A percentile compares a stretch with the other conserved stretches of the same genome.
phyloP scores from a whole-genome alignment of 2,329 filamentous ascomycete species.

The Hypoxylon sp. region DNA sequence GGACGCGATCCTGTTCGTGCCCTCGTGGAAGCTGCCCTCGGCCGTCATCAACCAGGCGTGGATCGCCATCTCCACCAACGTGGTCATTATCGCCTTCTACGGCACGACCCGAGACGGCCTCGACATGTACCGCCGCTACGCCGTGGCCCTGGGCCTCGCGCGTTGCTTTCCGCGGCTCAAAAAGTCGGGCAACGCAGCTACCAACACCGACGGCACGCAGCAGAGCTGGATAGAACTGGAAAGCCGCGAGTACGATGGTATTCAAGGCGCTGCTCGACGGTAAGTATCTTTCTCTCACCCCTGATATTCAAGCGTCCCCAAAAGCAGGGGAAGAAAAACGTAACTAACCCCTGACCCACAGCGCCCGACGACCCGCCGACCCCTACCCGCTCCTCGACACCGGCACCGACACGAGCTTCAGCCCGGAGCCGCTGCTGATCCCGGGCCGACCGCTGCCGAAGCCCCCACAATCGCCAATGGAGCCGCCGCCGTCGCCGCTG shows the following conservation, averaged over 20 bases:
- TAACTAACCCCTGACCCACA: constrained; percentile 7
- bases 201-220: neutral
- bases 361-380: neutral
- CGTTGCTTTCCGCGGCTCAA: constrained; percentile 8
- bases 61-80: constrained; percentile 56
- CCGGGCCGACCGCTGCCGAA: neutral
- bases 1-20: constrained; percentile 56
- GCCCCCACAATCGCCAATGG: neutral
- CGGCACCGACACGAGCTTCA: neutral
- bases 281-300: constrained; percentile 4
- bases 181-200: neutral
- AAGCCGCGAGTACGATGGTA: neutral
- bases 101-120: constrained; percentile 63
- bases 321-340: neutral
- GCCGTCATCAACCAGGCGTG: constrained; percentile 56
- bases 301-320: neutral
- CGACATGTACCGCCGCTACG: constrained; percentile 55
- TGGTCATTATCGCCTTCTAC: constrained; percentile 62
- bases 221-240: constrained; percentile 17
- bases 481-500: neutral
- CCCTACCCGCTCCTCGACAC: neutral
- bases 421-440: neutral
- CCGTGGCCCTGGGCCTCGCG: constrained; percentile 23
- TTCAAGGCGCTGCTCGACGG: neutral
- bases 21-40: constrained; percentile 52